Conservation (phyloP, 1,284 basidiomycete genomes). For the Rhodotorula mucilaginosa region DNA sequence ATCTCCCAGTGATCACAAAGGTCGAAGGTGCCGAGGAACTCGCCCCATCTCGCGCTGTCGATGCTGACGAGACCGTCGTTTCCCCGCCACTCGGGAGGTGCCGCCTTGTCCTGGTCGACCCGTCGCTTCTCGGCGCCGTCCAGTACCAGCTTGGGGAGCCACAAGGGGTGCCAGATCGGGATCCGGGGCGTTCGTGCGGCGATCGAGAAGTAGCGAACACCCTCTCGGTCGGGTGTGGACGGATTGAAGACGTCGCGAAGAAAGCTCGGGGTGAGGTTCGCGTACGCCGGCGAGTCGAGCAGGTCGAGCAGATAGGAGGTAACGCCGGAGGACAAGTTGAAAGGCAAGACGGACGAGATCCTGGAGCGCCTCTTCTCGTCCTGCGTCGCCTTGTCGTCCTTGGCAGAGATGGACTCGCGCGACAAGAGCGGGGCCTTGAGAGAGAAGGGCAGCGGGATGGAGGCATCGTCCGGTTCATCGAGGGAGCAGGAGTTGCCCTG, state of each 20-base stretch:
- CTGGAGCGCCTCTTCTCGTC: constrained; percentile 4
- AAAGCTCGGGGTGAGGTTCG: constrained; percentile 85
- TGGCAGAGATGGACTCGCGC: constrained; percentile 39
- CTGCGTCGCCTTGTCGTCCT: constrained; percentile 16
- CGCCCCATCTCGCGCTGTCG: constrained; percentile 85
- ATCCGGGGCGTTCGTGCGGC: constrained; percentile 73
- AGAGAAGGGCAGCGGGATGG: constrained; percentile 52
- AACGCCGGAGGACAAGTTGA: constrained; percentile 67
- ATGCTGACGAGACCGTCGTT: constrained; percentile 94
- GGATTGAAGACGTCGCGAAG: constrained; percentile 89
- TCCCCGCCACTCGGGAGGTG: constrained; percentile 63
- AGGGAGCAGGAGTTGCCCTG: constrained; percentile 42
- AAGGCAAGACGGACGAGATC: constrained; percentile 36
- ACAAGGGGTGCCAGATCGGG: constrained; percentile 87
- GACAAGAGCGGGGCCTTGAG: constrained; percentile 55
- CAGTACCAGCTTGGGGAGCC: constrained; percentile 91
- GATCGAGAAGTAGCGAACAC: constrained; percentile 87
- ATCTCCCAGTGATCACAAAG: constrained; percentile 97
- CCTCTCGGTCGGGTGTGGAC: constrained; percentile 70
- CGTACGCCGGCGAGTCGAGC: constrained; percentile 95
- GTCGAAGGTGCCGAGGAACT: constrained; percentile 82
- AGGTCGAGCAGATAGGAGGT: constrained; percentile 84
- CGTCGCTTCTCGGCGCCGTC: constrained; percentile 64
- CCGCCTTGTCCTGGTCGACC: constrained; percentile 56
- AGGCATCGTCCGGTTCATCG: constrained; percentile 38